Percentiles rank a stretch among this genome's conserved stretches.
Conservation (phyloP, 306 rosid species). For the Hylodesmum podocarpum region DNA sequence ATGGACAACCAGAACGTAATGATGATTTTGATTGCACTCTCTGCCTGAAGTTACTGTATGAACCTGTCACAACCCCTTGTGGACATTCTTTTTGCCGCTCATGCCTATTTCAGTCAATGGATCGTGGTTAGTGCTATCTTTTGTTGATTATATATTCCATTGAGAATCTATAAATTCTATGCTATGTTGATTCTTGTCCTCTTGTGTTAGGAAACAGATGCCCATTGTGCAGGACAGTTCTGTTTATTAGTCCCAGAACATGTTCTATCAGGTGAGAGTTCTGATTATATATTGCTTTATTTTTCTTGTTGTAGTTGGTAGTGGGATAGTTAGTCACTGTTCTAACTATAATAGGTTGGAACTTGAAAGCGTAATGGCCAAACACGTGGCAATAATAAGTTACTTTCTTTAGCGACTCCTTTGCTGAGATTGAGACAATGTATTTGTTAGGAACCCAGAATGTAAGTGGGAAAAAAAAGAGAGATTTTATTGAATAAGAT, state of each 20-base stretch:
- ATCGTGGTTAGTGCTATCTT: conserved; percentile 65
- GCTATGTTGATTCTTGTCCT: conserved; percentile 35
- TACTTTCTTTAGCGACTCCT: conserved; percentile 8
- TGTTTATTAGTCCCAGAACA: conserved; percentile 83
- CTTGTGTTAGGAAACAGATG: conserved; percentile 86
- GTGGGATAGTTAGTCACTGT: conserved; percentile 17
- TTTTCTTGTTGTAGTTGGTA: conserved; percentile 26
- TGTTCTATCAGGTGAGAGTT: conserved; percentile 88
- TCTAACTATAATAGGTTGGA: conserved; percentile 1
- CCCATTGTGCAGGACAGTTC: conserved; percentile 97
- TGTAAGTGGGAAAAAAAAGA: too few relatives aligned
- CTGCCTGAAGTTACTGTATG: conserved; percentile 83
- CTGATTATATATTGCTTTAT: too few relatives aligned
- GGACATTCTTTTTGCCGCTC: conserved; percentile 98
- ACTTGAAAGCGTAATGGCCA: background rate
- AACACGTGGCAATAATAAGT: conserved; percentile 11
- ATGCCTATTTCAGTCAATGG: conserved; percentile 92
- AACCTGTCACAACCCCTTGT: conserved; percentile 96
- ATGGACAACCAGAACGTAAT: conserved; percentile 63
- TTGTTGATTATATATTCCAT: conserved; percentile 25
- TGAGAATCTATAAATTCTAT: conserved; percentile 9
- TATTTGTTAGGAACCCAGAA: too few relatives aligned
- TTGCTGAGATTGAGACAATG: conserved; percentile 1
- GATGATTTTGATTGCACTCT: conserved; percentile 94
- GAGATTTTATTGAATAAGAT: too few relatives aligned